phyloP scores from a whole-genome alignment of 441 rosid species.

The Jatropha multifida region DNA sequence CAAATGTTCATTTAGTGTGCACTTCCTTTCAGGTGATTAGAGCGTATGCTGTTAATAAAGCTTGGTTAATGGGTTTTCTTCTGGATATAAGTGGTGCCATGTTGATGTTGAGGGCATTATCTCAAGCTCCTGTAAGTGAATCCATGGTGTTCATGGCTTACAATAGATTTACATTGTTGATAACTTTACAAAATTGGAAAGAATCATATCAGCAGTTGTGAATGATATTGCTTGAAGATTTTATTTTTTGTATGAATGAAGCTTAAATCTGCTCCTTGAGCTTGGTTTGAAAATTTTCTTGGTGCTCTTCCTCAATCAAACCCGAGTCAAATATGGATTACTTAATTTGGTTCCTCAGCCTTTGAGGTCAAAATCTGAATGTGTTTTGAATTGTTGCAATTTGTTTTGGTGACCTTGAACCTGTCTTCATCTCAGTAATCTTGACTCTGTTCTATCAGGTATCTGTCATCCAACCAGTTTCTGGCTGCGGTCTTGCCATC shows the following conservation, averaged over 20 bases:
- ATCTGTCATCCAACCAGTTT: slow-evolving; percentile 96
- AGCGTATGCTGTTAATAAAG: slow-evolving; percentile 82
- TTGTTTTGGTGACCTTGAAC: not conserved
- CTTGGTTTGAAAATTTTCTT: not conserved
- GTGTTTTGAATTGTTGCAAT: not conserved
- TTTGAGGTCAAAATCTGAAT: not conserved
- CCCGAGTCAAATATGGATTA: not conserved
- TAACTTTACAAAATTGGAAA: not conserved
- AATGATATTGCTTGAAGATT: not conserved
- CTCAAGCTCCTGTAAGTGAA: slow-evolving; percentile 77
- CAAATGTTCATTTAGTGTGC: slow-evolving; percentile 6
- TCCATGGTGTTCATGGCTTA: not conserved
- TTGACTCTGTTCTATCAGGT: slow-evolving; percentile 48
- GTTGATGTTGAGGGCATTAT: slow-evolving; percentile 88
- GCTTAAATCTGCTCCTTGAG: not conserved
- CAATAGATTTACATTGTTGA: not conserved
- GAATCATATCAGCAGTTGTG: not conserved
- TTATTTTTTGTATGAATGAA: not conserved
- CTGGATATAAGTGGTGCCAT: slow-evolving; percentile 93
- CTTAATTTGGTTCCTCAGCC: not conserved
- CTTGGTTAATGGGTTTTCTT: slow-evolving; percentile 83
- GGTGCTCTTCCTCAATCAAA: not conserved
- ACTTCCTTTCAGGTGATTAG: slow-evolving; percentile 61
- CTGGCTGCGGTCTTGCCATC: slow-evolving; percentile 95
- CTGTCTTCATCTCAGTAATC: slow-evolving; percentile 10